Conservation (phyloP, 768 basidiomycete genomes). For the Glaciozyma martinii region DNA sequence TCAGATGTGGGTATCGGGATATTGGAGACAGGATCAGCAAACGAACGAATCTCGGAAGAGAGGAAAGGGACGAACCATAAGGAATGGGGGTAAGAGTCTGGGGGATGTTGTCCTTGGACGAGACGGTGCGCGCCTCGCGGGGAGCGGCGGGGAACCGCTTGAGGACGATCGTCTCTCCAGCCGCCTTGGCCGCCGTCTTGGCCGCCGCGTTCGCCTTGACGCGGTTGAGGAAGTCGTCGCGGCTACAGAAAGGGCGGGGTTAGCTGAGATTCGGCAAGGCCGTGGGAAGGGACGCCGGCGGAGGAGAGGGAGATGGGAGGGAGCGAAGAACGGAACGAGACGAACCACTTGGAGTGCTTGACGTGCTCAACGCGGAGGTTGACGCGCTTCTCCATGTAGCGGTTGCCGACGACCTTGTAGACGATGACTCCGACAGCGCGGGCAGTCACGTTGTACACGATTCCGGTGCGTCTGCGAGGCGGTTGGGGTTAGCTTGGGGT, state of each 20-base stretch:
- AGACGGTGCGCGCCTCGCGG: constrained; percentile 67
- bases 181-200: constrained; percentile 76
- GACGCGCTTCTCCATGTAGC: constrained; percentile 98
- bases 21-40: too few relatives aligned
- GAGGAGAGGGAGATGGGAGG: background rate
- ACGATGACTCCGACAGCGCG: constrained; percentile 91
- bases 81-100: constrained; percentile 86
- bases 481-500: too few relatives aligned
- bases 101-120: constrained; percentile 60
- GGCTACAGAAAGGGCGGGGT: constrained; percentile 14
- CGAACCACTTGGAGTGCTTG: constrained; percentile 76
- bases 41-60: too few relatives aligned
- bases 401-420: constrained; percentile 97
- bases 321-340: background rate
- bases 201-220: constrained; percentile 83
- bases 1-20: too few relatives aligned
- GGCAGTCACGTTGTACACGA: constrained; percentile 96
- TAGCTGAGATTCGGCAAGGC: background rate
- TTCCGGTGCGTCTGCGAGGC: constrained; percentile 76
- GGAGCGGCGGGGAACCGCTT: constrained; percentile 80
- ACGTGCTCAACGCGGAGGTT: constrained; percentile 92
- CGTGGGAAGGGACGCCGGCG: background rate
- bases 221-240: constrained; percentile 76
- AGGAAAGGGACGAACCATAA: constrained; percentile 48
- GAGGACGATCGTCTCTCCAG: constrained; percentile 74